Percentiles rank a stretch among this genome's conserved stretches.
These are phyloP conservation scores for Heterobasidion parviporum DNA, from an alignment of 1,284 basidiomycete genomes.

Conservation along the genomic window DNA sequence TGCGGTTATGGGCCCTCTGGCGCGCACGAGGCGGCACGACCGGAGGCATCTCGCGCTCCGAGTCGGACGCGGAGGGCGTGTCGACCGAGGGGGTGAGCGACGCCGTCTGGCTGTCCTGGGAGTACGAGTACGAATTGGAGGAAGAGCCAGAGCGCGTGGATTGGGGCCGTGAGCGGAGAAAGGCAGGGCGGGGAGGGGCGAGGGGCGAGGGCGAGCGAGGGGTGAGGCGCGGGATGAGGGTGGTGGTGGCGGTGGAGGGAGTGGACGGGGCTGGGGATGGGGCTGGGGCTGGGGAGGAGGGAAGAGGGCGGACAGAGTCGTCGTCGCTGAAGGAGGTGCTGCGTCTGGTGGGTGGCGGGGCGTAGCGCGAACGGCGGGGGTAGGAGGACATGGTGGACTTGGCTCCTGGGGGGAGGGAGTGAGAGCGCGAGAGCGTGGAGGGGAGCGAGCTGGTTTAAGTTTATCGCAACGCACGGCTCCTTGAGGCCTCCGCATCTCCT, in stretches of 20 bases:
- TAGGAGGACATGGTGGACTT: conserved; percentile 1
- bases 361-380: not conserved
- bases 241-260: not conserved
- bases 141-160: conserved; percentile 14
- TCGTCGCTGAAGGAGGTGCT: conserved; percentile 1
- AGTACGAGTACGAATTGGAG: not conserved
- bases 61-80: conserved; percentile 2
- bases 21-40: conserved; percentile 11
- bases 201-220: conserved; percentile 9
- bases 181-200: conserved; percentile 20
- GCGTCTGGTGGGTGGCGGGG: not conserved
- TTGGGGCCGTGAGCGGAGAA: conserved; percentile 12
- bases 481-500: too few relatives aligned
- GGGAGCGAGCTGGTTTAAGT: not conserved
- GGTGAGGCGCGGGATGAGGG: not conserved
- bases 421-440: not conserved
- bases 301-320: not conserved
- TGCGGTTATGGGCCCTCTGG: conserved; percentile 16
- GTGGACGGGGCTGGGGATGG: not conserved
- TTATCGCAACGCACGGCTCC: not conserved
- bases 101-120: too few relatives aligned
- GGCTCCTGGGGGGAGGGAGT: not conserved
- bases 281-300: not conserved
- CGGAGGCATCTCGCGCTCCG: conserved; percentile 8
- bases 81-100: too few relatives aligned